These are phyloP conservation scores for Russula compacta DNA, from an alignment of 768 basidiomycete genomes.

Conservation along the genomic window DNA sequence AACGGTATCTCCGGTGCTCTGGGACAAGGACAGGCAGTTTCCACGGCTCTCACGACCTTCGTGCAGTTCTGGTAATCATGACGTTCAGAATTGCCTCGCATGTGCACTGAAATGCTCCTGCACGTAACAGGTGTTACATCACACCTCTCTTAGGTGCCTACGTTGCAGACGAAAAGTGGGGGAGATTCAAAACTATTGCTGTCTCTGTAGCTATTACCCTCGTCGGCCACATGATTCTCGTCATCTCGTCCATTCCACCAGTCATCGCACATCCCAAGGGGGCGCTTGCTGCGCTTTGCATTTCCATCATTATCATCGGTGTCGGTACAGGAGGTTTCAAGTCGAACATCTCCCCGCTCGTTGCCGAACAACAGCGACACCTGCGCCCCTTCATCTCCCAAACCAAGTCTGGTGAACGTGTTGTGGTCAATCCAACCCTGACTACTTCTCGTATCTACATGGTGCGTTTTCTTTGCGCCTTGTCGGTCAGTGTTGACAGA, in stretches of 20 bases:
- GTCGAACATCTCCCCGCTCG: slow-evolving; percentile 31
- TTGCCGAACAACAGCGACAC: slow-evolving; percentile 32
- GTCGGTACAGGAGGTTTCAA: slow-evolving; percentile 33
- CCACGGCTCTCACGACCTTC: slow-evolving; percentile 24
- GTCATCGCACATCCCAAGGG: slow-evolving; percentile 22
- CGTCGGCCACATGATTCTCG: slow-evolving; percentile 26
- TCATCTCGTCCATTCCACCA: slow-evolving; percentile 28
- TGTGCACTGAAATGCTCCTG: background rate
- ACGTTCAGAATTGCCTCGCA: slow-evolving; percentile 6
- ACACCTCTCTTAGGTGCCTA: slow-evolving; percentile 33
- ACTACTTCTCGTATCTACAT: slow-evolving; percentile 32
- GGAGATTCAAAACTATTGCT: slow-evolving; percentile 34
- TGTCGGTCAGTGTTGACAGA: background rate
- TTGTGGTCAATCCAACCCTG: slow-evolving; percentile 32
- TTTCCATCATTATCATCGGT: slow-evolving; percentile 30
- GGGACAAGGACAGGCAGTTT: slow-evolving; percentile 19
- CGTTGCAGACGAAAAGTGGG: slow-evolving; percentile 34
- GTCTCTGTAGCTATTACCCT: slow-evolving; percentile 29
- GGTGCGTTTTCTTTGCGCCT: slow-evolving; percentile 13
- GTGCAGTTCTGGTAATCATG: slow-evolving; percentile 22
- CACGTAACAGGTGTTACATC: slow-evolving; percentile 23
- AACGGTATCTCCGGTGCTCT: slow-evolving; percentile 22
- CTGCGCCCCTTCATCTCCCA: slow-evolving; percentile 21
- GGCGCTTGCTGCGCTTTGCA: slow-evolving; percentile 22
- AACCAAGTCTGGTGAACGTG: slow-evolving; percentile 26